Base-by-base conservation (phyloP, 345 rosid species). In the Lepidium africanum region DNA sequence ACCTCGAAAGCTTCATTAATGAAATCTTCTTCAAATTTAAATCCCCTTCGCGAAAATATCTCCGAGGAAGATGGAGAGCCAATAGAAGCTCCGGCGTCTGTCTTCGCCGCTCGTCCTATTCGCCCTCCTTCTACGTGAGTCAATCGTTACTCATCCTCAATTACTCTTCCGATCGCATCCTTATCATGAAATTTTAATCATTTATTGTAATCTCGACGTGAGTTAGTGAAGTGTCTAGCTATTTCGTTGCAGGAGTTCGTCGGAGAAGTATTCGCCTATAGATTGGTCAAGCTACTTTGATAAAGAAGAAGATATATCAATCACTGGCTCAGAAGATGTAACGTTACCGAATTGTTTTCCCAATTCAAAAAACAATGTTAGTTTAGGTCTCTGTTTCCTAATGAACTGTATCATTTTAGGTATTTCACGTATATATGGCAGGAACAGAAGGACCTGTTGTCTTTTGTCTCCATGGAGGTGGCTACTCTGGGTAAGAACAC, bases 401-500 rank as follows among this genome's bases (percentile, higher is more conserved):
- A 76, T 72, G 70, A 41, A 50, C 23, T 39, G 67, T 77, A 14
- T 72, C 70, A 25, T 77, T 79, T 69, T 75, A 94, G 99, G 96
- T 89, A 40, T 91, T 91, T 85, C 99, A 87, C 76, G 86, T 94
- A 15, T 94, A 89, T 78, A 68, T 76, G 82, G 95, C 95, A 67
- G 99, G 99, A 77, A 82, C 73, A 7, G 87, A 89, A 67, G 97
- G 99, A 50, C 95, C 99, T 3, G 87, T 94, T 23, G 90, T 91
- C 21, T 85, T 91, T 79, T 91, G 91, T 82, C 84, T 94, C 13
- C 97, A 91, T 60, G 99, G 97, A 14, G 99, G 96, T 73, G 99
- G 97, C 48, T 88, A 81, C 80, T 82, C 90, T 60, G 99, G 99
- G 97, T 94, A 74, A 40, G 12, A 15, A 42, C 27, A 17, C 45